Evolutionary conservation across 768 basidiomycete genomes (phyloP).

Genomic region (Rhodotorula taiwanensis): DNA sequence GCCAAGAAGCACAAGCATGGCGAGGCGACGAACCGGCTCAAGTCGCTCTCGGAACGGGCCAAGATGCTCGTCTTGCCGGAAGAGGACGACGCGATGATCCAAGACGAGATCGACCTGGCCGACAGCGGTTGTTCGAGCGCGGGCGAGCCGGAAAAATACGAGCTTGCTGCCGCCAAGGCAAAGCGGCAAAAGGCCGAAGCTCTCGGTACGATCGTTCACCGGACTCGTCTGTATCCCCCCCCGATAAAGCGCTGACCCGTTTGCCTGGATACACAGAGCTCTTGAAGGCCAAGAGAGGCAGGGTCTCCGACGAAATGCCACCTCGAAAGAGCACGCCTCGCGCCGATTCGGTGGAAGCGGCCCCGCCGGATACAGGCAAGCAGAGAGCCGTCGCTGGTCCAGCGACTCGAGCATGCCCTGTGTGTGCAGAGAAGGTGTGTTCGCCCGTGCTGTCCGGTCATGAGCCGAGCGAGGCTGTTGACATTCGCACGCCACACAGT

Average conservation of each 20-base stretch:
- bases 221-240: no score
- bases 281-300: background rate
- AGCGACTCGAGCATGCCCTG: background rate
- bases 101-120: conserved; percentile 12
- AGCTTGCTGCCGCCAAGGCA: conserved; percentile 9
- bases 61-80: conserved; percentile 11
- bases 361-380: conserved; percentile 5
- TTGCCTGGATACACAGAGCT: background rate
- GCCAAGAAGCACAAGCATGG: conserved; percentile 3
- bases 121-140: background rate
- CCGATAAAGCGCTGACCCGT: background rate
- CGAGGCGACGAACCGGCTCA: conserved; percentile 6
- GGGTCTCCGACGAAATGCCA: no score
- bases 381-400: background rate
- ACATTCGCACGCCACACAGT: background rate
- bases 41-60: conserved; percentile 1
- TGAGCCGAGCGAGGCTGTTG: background rate
- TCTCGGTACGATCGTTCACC: no score
- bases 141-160: conserved; percentile 10
- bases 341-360: background rate
- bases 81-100: background rate
- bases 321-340: background rate
- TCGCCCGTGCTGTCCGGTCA: background rate
- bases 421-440: background rate
- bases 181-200: conserved; percentile 21